These are phyloP conservation scores for Vitis hybrid DNA, from an alignment of 177 flowering plant species.

Conservation along the genomic window DNA sequence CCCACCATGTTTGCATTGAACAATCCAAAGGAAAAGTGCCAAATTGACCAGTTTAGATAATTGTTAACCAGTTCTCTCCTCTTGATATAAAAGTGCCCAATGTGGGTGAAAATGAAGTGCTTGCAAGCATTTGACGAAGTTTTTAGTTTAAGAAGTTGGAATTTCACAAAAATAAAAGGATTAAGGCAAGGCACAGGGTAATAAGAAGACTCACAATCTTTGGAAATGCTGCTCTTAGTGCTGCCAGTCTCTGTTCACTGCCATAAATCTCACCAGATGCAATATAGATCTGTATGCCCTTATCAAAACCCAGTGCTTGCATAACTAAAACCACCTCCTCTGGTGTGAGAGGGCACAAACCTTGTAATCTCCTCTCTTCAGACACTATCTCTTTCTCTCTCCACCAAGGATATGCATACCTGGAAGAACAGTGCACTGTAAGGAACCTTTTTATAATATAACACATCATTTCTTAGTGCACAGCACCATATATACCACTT, in stretches of 20 bases:
- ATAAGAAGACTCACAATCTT: constrained; percentile 53
- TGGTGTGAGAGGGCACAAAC: constrained; percentile 94
- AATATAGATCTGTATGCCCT: constrained; percentile 77
- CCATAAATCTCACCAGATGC: constrained; percentile 99
- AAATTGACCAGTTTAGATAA: background rate
- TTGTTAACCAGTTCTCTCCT: background rate
- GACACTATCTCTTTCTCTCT: constrained; percentile 92
- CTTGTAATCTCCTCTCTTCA: constrained; percentile 74
- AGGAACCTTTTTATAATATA: background rate
- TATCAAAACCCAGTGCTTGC: constrained; percentile 71
- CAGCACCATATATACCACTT: background rate
- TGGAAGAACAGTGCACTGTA: constrained; percentile 24
- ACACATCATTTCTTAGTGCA: background rate
- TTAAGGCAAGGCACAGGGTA: background rate
- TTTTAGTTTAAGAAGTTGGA: background rate
- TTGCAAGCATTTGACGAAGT: background rate
- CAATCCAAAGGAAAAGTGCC: background rate
- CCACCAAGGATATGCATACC: constrained; percentile 99
- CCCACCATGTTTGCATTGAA: too few species aligned
- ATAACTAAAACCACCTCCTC: constrained; percentile 76
- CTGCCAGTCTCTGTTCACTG: constrained; percentile 69
- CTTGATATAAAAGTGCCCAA: background rate
- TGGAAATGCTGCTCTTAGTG: constrained; percentile 75
- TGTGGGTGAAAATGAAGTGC: background rate
- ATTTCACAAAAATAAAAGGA: too few species aligned